Conservation (phyloP, 1,284 basidiomycete genomes). For the Ganoderma lingzhi region DNA sequence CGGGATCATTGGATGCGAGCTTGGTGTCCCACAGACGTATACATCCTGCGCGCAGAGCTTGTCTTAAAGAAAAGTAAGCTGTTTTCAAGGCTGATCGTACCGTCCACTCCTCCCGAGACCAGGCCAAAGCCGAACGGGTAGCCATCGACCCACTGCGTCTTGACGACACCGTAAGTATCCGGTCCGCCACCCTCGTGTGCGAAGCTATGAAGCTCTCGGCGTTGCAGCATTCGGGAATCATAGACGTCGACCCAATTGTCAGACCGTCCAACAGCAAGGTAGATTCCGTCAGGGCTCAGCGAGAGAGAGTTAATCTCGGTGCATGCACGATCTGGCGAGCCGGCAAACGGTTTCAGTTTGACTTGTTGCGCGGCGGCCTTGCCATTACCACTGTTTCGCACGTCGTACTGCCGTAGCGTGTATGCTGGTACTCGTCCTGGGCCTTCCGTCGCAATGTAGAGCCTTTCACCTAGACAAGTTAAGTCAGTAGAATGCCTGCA, state of each 20-base stretch:
- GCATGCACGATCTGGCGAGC: conserved; percentile 29
- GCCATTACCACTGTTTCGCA: conserved; percentile 43
- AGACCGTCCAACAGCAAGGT: conserved; percentile 64
- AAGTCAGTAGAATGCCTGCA: neutral
- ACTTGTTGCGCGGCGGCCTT: conserved; percentile 41
- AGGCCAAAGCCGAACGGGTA: conserved; percentile 53
- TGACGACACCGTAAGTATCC: conserved; percentile 58
- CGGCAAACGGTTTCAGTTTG: conserved; percentile 44
- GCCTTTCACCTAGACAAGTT: conserved; percentile 22
- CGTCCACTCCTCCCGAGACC: conserved; percentile 70
- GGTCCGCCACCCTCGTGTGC: conserved; percentile 45
- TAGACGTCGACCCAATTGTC: conserved; percentile 71
- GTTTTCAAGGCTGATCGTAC: conserved; percentile 44
- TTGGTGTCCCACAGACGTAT: conserved; percentile 72
- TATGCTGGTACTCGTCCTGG: conserved; percentile 38
- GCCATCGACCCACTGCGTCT: conserved; percentile 63
- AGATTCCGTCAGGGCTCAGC: conserved; percentile 68
- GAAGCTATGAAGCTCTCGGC: conserved; percentile 55
- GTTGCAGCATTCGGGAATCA: conserved; percentile 61
- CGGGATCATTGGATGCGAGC: conserved; percentile 44
- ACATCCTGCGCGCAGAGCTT: conserved; percentile 54
- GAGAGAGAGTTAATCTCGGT: conserved; percentile 58
- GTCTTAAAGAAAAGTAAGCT: neutral
- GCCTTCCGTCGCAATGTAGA: conserved; percentile 53
- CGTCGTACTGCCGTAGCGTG: conserved; percentile 63